phyloP scores from a whole-genome alignment of 495 filamentous ascomycete species.

The Saxispiralis lemnorum region DNA sequence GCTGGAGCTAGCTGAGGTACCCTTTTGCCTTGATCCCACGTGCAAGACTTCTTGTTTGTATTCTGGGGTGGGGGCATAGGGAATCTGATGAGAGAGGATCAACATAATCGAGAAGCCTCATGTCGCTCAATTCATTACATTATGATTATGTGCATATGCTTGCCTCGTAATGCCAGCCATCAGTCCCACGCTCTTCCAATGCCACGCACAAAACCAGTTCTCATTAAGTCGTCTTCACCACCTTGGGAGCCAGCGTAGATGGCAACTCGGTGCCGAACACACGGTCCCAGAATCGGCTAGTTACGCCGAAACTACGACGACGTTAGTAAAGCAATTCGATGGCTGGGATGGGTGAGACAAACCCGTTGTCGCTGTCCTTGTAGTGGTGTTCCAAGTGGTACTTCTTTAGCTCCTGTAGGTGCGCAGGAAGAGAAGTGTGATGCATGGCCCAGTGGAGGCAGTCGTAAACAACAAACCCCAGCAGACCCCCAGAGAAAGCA shows the following conservation, averaged over 20 bases:
- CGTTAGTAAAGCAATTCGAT: too few relatives aligned
- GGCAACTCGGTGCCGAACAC: slow-evolving; percentile 76
- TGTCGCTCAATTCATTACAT: too few relatives aligned
- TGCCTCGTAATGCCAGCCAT: too few relatives aligned
- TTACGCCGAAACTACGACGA: slow-evolving; percentile 48
- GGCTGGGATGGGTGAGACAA: too few relatives aligned
- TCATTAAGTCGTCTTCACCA: slow-evolving; percentile 18
- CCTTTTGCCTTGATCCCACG: too few relatives aligned
- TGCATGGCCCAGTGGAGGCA: slow-evolving; percentile 99
- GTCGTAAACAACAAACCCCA: slow-evolving; percentile 93
- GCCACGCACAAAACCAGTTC: not conserved
- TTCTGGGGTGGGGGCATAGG: too few relatives aligned
- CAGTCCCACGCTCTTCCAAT: too few relatives aligned
- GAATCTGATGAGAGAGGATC: too few relatives aligned
- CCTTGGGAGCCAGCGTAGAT: slow-evolving; percentile 23
- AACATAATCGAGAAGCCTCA: too few relatives aligned
- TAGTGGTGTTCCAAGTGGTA: slow-evolving; percentile 96
- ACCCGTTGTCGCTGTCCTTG: slow-evolving; percentile 91
- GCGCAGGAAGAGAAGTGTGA: slow-evolving; percentile 74
- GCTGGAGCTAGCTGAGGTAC: too few relatives aligned
- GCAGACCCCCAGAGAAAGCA: slow-evolving; percentile 77
- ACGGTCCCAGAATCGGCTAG: slow-evolving; percentile 90
- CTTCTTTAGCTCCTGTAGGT: slow-evolving; percentile 83
- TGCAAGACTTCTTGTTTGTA: too few relatives aligned
- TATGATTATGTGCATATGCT: too few relatives aligned